Evolutionary conservation across 768 basidiomycete genomes (phyloP).

Genomic region (Mycena albidolilacea): DNA sequence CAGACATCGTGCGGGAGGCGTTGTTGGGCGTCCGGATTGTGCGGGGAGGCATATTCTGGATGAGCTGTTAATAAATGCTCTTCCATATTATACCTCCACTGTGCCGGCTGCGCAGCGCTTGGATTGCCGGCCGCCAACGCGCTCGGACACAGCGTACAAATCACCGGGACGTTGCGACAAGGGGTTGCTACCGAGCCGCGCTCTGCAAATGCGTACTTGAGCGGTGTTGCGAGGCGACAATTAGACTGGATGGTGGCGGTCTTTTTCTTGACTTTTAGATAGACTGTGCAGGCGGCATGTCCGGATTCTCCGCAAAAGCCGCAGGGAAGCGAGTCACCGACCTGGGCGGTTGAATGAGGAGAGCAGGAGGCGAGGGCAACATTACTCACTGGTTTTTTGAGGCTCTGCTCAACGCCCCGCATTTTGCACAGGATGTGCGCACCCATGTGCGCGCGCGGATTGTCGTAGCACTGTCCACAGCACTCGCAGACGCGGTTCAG

Average conservation of each 20-base stretch:
- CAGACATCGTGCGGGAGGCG: slow-evolving; percentile 25
- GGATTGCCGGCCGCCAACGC: too few species aligned
- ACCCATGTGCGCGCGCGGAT: not conserved
- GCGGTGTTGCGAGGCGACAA: not conserved
- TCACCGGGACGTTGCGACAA: slow-evolving; percentile 29
- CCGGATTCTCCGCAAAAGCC: too few species aligned
- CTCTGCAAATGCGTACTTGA: slow-evolving; percentile 1
- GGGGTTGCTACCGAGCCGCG: slow-evolving; percentile 1
- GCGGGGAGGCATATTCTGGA: slow-evolving; percentile 31
- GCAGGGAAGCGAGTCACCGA: too few species aligned
- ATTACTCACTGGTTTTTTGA: not conserved
- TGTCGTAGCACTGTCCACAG: not conserved
- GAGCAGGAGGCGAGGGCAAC: too few species aligned
- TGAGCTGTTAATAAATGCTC: slow-evolving; percentile 1
- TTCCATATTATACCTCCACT: not conserved
- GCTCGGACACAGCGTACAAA: slow-evolving; percentile 8
- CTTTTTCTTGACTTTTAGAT: not conserved
- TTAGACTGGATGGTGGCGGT: not conserved
- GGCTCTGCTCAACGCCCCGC: not conserved
- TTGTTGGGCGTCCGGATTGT: not conserved
- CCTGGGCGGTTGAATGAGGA: too few species aligned
- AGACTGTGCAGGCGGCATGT: too few species aligned
- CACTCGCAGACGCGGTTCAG: slow-evolving; percentile 17
- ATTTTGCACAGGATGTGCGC: not conserved
- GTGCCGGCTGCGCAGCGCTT: not conserved